phyloP scores from a whole-genome alignment of 2,329 filamentous ascomycete genomes.

The Trichoderma polysporum region DNA sequence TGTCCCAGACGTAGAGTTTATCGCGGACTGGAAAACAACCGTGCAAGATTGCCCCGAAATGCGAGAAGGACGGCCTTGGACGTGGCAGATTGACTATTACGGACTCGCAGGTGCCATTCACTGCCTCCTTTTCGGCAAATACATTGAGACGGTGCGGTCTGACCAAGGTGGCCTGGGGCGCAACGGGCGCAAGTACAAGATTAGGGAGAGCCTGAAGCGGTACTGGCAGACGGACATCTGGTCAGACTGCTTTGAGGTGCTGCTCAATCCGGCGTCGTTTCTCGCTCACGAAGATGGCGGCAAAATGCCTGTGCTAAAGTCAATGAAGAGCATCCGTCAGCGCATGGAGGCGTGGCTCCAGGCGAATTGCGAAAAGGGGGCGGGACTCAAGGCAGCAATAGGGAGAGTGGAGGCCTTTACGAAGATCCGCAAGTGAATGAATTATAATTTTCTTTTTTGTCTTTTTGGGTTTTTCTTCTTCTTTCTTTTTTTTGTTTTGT shows the following conservation, averaged over 20 bases:
- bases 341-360: slow-evolving; percentile 84
- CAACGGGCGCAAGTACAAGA: slow-evolving; percentile 67
- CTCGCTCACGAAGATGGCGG: slow-evolving; percentile 62
- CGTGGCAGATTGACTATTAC: slow-evolving; percentile 95
- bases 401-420: slow-evolving; percentile 59
- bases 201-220: slow-evolving; percentile 81
- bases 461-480: neutral
- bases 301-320: slow-evolving; percentile 70
- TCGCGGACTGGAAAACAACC: slow-evolving; percentile 91
- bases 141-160: slow-evolving; percentile 75
- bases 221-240: slow-evolving; percentile 98
- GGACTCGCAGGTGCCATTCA: slow-evolving; percentile 87
- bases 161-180: slow-evolving; percentile 57
- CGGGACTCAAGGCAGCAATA: slow-evolving; percentile 69
- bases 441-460: neutral
- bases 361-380: slow-evolving; percentile 76
- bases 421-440: slow-evolving; percentile 35
- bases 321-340: slow-evolving; percentile 68
- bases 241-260: slow-evolving; percentile 75
- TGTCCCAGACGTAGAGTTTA: slow-evolving; percentile 69
- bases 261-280: slow-evolving; percentile 77
- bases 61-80: slow-evolving; percentile 91
- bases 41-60: slow-evolving; percentile 93
- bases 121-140: slow-evolving; percentile 87
- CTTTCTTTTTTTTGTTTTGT: neutral